phyloP scores from a whole-genome alignment of 192 early-diverging fungal genomes.

The Kickxella alabastrina region DNA sequence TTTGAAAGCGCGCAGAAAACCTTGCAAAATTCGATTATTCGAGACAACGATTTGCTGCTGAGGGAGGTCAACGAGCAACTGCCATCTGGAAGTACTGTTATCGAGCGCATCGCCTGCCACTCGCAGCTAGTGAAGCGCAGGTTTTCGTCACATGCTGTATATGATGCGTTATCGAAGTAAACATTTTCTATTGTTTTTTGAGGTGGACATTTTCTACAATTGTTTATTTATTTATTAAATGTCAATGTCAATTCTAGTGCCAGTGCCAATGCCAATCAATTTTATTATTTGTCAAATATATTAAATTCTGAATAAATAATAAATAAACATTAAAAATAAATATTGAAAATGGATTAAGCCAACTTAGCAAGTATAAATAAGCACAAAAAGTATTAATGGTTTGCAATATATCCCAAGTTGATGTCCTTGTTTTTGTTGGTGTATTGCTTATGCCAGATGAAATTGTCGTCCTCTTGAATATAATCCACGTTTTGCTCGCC shows the following conservation, averaged over 20 bases:
- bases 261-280: too few species aligned
- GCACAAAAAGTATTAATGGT: too few species aligned
- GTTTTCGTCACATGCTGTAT: constrained; percentile 23
- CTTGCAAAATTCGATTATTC: background rate
- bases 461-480: constrained; percentile 2
- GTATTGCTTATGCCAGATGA: constrained; percentile 8
- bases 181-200: background rate
- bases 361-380: too few species aligned
- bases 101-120: constrained; percentile 41
- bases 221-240: too few species aligned
- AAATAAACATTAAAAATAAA: too few species aligned
- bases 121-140: constrained; percentile 24
- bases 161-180: constrained; percentile 5
- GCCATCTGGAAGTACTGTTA: constrained; percentile 11
- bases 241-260: too few species aligned
- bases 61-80: constrained; percentile 7
- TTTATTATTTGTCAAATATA: too few species aligned
- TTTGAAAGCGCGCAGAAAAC: background rate
- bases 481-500: background rate
- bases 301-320: too few species aligned
- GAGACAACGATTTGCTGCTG: constrained; percentile 19
- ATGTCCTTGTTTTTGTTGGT: too few species aligned
- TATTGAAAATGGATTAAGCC: too few species aligned
- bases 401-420: too few species aligned
- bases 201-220: background rate